Base-by-base conservation (phyloP, 2,329 filamentous ascomycete species). In the Monosporascus sp. region DNA sequence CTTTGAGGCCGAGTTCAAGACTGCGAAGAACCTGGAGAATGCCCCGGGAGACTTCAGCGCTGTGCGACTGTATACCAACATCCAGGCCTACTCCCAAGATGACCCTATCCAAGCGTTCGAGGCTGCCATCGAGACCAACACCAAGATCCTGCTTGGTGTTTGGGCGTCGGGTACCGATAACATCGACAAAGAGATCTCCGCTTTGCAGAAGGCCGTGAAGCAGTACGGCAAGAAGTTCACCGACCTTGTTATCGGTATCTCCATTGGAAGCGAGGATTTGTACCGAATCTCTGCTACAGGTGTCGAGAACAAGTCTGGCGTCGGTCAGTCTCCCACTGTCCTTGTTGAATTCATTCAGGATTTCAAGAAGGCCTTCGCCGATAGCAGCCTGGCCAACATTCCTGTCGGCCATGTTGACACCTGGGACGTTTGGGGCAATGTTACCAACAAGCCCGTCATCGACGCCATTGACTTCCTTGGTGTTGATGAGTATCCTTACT, bases 41-140 rank as follows among this genome's bases (percentile, higher is more conserved):
- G 68, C 66, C 3, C 63, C 50, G 26, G 66, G 66, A 24, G 68
- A 64, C 64, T 65, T 55, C 31, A 68, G 59, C 51, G 65, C 66
- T 54, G 43, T 46, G 22, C 66, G 66, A 34, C 52, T 69, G 4
- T 69, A 69, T 51, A 60, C 66, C 16, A 69, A 69, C 65, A 2
- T 49, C 62, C 43, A 64, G 53, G 43, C 43, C 43, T 46, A 46
- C 43, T 46, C 43, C 16, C 3, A 31, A 24, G 22, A 26, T 51
- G 54, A 90, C 67, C 87, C 88, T 22, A 69, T 91, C 64, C 76
- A 86, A 68, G 88, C 89, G 36, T 77, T 89, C 71, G 86, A 86
- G 69, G 81, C 81, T 7, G 80, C 81, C 26, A 68, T 80, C 45
- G 67, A 69, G 37, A 77, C 76, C 11, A 73, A 77, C 19, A 77